Evolutionary conservation across 805 yeast genomes (phyloP).

Genomic region (Ogataea neopini): DNA sequence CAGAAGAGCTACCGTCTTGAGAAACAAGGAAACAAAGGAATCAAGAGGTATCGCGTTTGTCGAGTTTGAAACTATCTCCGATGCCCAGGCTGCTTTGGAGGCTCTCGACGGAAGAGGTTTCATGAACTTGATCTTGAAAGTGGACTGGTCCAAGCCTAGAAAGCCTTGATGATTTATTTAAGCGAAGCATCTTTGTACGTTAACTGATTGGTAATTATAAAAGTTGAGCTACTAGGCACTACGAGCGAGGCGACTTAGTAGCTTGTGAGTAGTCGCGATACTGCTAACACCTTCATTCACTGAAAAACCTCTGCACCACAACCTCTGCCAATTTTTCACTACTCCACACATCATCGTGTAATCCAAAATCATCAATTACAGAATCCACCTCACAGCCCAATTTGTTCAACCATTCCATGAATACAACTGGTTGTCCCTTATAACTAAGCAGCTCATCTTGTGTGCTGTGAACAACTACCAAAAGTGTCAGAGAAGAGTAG

Average conservation of each 20-base stretch:
- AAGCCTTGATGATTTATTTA: slow-evolving; percentile 5
- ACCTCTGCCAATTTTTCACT: slow-evolving; percentile 35
- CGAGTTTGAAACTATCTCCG: slow-evolving; percentile 64
- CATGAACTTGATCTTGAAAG: slow-evolving; percentile 78
- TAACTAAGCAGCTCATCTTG: no score
- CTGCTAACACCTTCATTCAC: neutral
- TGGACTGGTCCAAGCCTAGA: slow-evolving; percentile 58
- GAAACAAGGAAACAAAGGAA: slow-evolving; percentile 90
- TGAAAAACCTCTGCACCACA: slow-evolving; percentile 11
- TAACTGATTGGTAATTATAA: neutral
- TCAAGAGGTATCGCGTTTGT: slow-evolving; percentile 96
- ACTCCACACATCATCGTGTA: slow-evolving; percentile 65
- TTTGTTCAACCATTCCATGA: slow-evolving; percentile 38
- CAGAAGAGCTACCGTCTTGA: slow-evolving; percentile 78
- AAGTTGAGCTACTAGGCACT: no score
- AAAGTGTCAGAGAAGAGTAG: slow-evolving; percentile 8
- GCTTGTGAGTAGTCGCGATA: neutral
- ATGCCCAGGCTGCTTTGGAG: slow-evolving; percentile 78
- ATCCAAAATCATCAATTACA: slow-evolving; percentile 48
- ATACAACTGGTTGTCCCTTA: slow-evolving; percentile 46
- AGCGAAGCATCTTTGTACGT: slow-evolving; percentile 1
- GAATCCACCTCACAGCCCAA: slow-evolving; percentile 16
- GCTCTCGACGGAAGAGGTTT: slow-evolving; percentile 86
- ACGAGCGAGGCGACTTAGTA: neutral
- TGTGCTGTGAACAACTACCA: slow-evolving; percentile 35